These are phyloP conservation scores for Zygotorulaspora mrakii DNA, from an alignment of 1,139 yeast species.

Conservation along the genomic window DNA sequence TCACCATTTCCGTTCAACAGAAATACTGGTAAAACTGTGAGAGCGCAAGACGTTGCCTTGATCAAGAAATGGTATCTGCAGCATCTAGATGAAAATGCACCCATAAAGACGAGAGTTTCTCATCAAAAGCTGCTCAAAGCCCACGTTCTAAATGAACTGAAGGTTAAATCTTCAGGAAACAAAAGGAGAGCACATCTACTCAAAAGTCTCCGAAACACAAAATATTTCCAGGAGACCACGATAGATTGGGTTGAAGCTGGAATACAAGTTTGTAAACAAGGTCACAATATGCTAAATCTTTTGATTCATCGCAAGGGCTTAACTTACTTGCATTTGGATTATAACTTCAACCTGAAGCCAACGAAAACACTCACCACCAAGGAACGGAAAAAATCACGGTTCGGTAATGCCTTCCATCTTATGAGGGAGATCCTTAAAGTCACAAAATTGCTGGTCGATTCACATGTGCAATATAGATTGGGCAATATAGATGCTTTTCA, in stretches of 20 bases:
- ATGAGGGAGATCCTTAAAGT: conserved; percentile 84
- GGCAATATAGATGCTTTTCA: conserved; percentile 93
- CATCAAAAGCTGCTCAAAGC: conserved; percentile 81
- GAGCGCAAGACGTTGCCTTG: conserved; percentile 89
- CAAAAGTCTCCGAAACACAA: conserved; percentile 67
- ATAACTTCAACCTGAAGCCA: conserved; percentile 92
- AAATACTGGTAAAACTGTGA: conserved; percentile 62
- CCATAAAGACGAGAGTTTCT: conserved; percentile 77
- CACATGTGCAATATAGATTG: conserved; percentile 85
- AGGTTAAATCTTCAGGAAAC: conserved; percentile 40
- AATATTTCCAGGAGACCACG: conserved; percentile 84
- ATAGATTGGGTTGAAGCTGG: conserved; percentile 99
- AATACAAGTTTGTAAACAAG: conserved; percentile 86
- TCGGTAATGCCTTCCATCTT: conserved; percentile 94
- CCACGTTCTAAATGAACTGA: conserved; percentile 69
- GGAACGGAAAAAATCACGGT: conserved; percentile 91
- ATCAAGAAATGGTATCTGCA: conserved; percentile 79
- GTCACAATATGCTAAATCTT: conserved; percentile 87
- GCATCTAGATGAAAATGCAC: conserved; percentile 56
- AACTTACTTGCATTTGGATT: conserved; percentile 89
- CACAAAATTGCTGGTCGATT: conserved; percentile 81
- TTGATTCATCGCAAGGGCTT: conserved; percentile 88
- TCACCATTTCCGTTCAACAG: conserved; percentile 85
- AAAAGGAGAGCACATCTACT: conserved; percentile 58
- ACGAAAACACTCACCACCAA: conserved; percentile 94